A percentile compares a stretch with the other conserved stretches of the same genome.
phyloP scores from a whole-genome alignment of 768 basidiomycete species.

The Boletus pseudopeckii region DNA sequence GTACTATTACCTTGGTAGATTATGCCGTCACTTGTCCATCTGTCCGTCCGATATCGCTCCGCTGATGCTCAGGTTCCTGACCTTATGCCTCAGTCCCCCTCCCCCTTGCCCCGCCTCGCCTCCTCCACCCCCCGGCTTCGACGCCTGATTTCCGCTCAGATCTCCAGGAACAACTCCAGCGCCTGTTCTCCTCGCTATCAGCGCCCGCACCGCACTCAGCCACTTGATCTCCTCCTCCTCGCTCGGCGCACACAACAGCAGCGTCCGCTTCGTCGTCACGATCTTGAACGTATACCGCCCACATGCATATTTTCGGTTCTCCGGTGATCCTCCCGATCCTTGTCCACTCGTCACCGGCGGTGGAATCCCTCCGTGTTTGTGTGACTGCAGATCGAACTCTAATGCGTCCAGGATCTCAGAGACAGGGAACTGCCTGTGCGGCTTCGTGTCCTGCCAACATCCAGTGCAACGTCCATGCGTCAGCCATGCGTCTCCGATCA shows the following conservation, averaged over 20 bases:
- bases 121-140: constrained; percentile 11
- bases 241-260: constrained; percentile 87
- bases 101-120: constrained; percentile 21
- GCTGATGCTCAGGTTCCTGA: constrained; percentile 45
- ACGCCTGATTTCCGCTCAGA: constrained; percentile 20
- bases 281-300: constrained; percentile 84
- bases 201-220: constrained; percentile 90
- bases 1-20: constrained; percentile 16
- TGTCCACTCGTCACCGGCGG: constrained; percentile 30
- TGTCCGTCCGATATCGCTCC: constrained; percentile 31
- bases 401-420: constrained; percentile 87
- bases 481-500: constrained; percentile 12
- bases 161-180: constrained; percentile 50
- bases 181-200: constrained; percentile 72
- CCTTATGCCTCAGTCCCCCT: constrained; percentile 41
- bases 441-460: constrained; percentile 78
- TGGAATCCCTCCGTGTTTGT: constrained; percentile 43
- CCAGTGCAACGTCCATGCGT: too few relatives aligned
- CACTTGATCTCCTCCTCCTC: constrained; percentile 99
- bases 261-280: constrained; percentile 88
- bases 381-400: constrained; percentile 69
- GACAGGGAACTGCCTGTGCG: constrained; percentile 83
- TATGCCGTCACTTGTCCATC: constrained; percentile 20
- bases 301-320: constrained; percentile 44
- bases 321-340: constrained; percentile 33